These are phyloP conservation scores for Cladosporium sp. DNA, from an alignment of 2,329 filamentous ascomycete genomes.

Conservation along the genomic window DNA sequence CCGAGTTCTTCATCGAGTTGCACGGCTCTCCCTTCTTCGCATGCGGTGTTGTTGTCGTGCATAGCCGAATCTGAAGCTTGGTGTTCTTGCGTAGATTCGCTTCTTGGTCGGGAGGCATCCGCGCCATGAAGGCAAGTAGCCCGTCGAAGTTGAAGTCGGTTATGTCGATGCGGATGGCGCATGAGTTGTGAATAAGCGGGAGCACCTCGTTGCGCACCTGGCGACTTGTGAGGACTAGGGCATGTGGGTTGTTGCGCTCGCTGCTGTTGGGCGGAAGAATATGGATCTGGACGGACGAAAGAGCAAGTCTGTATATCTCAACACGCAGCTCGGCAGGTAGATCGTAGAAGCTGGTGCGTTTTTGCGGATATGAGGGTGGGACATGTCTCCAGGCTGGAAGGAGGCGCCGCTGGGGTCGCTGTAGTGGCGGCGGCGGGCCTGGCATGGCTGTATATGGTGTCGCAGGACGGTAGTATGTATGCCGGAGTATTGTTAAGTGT, in stretches of 20 bases:
- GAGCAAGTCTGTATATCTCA: conserved; percentile 37
- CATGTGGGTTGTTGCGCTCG: conserved; percentile 28
- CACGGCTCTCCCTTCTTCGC: conserved; percentile 23
- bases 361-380: conserved; percentile 4
- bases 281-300: conserved; percentile 35
- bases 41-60: conserved; percentile 25
- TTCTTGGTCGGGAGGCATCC: conserved; percentile 34
- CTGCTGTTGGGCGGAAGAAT: conserved; percentile 29
- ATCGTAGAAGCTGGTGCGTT: conserved; percentile 32
- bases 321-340: conserved; percentile 38
- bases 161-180: conserved; percentile 34
- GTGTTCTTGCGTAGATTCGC: conserved; percentile 34
- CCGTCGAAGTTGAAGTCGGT: conserved; percentile 39
- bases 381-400: conserved; percentile 10
- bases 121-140: conserved; percentile 33
- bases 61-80: conserved; percentile 31
- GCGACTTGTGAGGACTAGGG: conserved; percentile 31
- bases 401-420: conserved; percentile 14
- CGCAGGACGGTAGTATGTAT: neutral
- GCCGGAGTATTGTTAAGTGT: neutral
- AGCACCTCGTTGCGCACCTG: conserved; percentile 38
- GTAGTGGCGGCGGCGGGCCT: neutral
- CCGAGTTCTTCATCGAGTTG: conserved; percentile 24
- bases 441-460: neutral
- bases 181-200: conserved; percentile 35